These are phyloP conservation scores for Casuarina cunninghamiana DNA, from an alignment of 306 rosid genomes.

Conservation along the genomic window DNA sequence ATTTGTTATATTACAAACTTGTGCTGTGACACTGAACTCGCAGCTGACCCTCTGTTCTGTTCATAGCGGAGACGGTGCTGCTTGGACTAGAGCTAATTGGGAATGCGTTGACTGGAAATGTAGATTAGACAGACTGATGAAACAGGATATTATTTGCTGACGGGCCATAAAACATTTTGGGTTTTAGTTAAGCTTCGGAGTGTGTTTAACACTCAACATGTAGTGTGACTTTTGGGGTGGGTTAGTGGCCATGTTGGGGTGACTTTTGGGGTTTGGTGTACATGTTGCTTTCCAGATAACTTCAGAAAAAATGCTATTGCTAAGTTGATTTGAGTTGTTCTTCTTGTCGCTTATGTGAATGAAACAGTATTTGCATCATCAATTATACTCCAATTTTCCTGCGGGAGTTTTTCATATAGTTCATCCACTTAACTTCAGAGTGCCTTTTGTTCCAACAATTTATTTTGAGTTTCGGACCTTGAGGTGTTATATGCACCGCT, in stretches of 20 bases:
- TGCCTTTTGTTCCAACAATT: background rate
- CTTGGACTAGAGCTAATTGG: background rate
- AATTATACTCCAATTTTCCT: background rate
- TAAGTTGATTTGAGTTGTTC: background rate
- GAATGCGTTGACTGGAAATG: background rate
- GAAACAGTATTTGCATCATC: background rate
- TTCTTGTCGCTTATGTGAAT: background rate
- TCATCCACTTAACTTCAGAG: background rate
- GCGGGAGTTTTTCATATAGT: background rate
- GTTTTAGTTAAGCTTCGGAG: background rate
- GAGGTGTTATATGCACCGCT: background rate
- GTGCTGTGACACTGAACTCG: background rate
- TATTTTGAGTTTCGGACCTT: background rate
- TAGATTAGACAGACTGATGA: background rate
- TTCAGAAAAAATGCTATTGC: background rate
- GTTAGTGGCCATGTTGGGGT: background rate
- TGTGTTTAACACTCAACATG: background rate
- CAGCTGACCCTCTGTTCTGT: background rate
- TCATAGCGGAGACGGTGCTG: background rate
- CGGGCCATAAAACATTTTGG: background rate
- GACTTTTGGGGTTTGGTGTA: background rate
- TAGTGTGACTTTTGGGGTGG: background rate
- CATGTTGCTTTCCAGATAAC: background rate
- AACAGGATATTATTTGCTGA: background rate
- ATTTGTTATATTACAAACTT: background rate